A percentile compares a stretch with the other conserved stretches of the same genome.
phyloP scores from a whole-genome alignment of 1,284 basidiomycete species.

The Moesziomyces globuligerus region DNA sequence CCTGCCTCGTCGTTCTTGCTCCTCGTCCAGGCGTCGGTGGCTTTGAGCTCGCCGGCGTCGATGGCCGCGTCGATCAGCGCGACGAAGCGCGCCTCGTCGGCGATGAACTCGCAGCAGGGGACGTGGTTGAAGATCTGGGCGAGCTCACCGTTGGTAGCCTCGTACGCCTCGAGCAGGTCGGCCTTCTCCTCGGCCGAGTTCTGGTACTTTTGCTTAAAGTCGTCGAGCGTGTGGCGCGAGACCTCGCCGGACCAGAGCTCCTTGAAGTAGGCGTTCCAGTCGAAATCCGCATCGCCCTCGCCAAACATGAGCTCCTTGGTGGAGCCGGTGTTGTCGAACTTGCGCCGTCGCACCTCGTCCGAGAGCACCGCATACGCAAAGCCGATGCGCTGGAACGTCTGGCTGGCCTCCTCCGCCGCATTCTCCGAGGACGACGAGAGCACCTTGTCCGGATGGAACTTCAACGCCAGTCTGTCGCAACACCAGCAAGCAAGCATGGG shows the following conservation, averaged over 20 bases:
- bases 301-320: conserved; percentile 60
- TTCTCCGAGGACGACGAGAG: conserved; percentile 29
- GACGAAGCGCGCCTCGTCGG: conserved; percentile 56
- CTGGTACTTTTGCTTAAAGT: conserved; percentile 62
- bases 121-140: conserved; percentile 58
- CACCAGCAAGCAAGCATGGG: too few species aligned
- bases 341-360: conserved; percentile 49
- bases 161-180: conserved; percentile 62
- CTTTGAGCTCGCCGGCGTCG: conserved; percentile 39
- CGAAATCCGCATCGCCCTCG: conserved; percentile 61
- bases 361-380: conserved; percentile 66
- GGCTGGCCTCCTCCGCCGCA: conserved; percentile 40
- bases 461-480: conserved; percentile 57
- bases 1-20: conserved; percentile 39
- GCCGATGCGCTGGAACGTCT: conserved; percentile 63
- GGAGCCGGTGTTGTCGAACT: conserved; percentile 63
- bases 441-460: conserved; percentile 66
- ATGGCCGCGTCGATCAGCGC: conserved; percentile 53
- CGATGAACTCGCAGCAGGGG: conserved; percentile 60
- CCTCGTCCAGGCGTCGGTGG: conserved; percentile 33
- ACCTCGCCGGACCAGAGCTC: conserved; percentile 65
- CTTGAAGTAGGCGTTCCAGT: conserved; percentile 68
- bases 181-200: conserved; percentile 59
- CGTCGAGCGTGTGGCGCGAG: conserved; percentile 54
- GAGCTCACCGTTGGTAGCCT: conserved; percentile 49